Evolutionary conservation across 139 green algal species (phyloP).

Genomic region (Auxenochlorella pyrenoidosa): DNA sequence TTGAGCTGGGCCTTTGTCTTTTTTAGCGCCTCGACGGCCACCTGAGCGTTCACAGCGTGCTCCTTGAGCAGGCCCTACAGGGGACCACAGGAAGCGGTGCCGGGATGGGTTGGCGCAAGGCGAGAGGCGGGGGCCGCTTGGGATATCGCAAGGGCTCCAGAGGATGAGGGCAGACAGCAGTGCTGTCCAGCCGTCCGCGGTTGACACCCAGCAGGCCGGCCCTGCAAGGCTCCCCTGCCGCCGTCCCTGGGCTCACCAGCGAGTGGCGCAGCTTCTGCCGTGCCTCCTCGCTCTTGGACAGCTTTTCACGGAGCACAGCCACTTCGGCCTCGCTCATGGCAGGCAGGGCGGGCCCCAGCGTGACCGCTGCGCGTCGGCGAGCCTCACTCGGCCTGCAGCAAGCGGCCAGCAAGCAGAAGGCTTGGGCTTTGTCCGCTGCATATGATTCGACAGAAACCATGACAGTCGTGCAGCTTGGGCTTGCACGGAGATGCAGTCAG

Average conservation of each 20-base stretch:
- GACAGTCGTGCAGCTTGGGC: too few species aligned
- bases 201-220: not conserved
- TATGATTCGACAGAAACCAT: too few species aligned
- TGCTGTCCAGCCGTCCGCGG: not conserved
- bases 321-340: conserved; percentile 1
- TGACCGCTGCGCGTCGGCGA: too few species aligned
- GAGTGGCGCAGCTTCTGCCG: not conserved
- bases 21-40: not conserved
- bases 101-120: too few species aligned
- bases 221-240: not conserved
- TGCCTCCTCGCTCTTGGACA: conserved; percentile 18
- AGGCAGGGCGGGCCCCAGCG: not conserved
- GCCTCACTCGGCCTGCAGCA: too few species aligned
- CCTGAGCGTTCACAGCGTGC: conserved; percentile 30
- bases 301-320: not conserved
- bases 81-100: not conserved
- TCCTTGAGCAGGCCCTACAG: conserved; percentile 40
- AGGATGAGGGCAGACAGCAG: not conserved
- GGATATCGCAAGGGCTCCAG: too few species aligned
- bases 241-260: not conserved
- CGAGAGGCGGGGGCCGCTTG: too few species aligned
- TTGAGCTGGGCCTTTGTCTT: conserved; percentile 3
- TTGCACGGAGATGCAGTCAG: too few species aligned
- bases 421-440: too few species aligned
- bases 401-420: too few species aligned